Conservation (phyloP, 2,329 filamentous ascomycete species). For the Cordyceps javanica region DNA sequence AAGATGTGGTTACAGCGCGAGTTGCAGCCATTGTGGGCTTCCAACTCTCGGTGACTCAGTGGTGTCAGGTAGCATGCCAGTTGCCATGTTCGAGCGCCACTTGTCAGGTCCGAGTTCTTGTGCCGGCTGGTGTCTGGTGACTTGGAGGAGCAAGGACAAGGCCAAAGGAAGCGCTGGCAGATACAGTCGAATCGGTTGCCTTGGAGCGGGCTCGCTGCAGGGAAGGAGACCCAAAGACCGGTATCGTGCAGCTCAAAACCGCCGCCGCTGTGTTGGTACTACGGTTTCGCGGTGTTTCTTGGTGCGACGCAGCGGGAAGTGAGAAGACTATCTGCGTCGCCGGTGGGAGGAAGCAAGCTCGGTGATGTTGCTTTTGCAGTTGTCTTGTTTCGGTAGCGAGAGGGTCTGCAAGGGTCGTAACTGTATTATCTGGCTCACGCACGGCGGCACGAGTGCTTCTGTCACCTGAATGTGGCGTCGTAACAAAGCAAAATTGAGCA, state of each 20-base stretch:
- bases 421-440: no score
- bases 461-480: constrained; percentile 3
- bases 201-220: no score
- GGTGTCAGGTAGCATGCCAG: neutral
- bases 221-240: no score
- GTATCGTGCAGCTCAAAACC: no score
- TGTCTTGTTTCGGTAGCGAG: neutral
- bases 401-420: neutral
- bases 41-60: neutral
- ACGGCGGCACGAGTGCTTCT: no score
- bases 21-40: constrained; percentile 9
- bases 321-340: neutral
- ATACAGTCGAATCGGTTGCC: neutral
- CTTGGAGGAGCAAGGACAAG: no score
- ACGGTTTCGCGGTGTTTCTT: no score
- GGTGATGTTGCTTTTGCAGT: neutral
- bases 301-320: neutral
- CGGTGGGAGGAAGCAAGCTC: neutral
- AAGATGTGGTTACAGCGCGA: neutral
- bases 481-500: neutral
- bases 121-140: neutral
- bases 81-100: neutral
- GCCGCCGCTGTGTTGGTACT: no score
- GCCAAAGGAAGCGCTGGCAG: no score
- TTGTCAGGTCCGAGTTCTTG: neutral